Evolutionary conservation across 2,329 filamentous ascomycete genomes (phyloP), one percentile per base, ranked within the genome.

Genomic region (Paecilomyces sp.): DNA sequence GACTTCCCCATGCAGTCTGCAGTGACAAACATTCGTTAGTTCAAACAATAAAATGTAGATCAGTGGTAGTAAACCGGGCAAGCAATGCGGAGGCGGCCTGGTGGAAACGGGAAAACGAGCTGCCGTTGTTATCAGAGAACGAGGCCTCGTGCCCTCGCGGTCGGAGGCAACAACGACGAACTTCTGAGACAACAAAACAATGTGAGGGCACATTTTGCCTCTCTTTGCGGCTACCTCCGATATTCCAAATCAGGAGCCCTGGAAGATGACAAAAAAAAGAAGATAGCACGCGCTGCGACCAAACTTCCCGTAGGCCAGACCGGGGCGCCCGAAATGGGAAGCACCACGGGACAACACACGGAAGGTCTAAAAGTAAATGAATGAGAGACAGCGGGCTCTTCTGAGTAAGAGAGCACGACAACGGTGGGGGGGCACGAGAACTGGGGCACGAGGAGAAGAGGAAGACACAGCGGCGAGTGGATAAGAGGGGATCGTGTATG

Each of bases 1-100:
- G 88, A 77, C 91, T 96, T 71, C 92, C 92, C 92, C 92, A 97
- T 57, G 92, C 93, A 53, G 92, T 97, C 92, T 97, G 71, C 60
- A 57, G 54, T 61, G 56, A 54, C 57, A 25, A 34, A 64, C 54
- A 67, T 18, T 47, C 41, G 41, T 47, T 47, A 47, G 41, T 18
- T 47, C 41, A 18, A 54, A 54, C 57, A 25, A 34, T 63, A 55
- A 67, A 67, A 59, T 62, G 65, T 59, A 68, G 66, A 55, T 53
- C 50, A 56, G 55, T 55, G 56, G 18, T 57, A n/a, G n/a, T 52
- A n/a, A 25, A 24, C 13, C n/a, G 22, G 54, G 12, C 28, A 58
- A 18, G 25, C 25, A 30, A 8, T 12, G 5, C 50, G 11, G 9
- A 54, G 11, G 15, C 52, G 22, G 15, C 36, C 15, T 41, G 36